Conservation (phyloP, 164 flowering plant species). For the Vitis vinifera region DNA sequence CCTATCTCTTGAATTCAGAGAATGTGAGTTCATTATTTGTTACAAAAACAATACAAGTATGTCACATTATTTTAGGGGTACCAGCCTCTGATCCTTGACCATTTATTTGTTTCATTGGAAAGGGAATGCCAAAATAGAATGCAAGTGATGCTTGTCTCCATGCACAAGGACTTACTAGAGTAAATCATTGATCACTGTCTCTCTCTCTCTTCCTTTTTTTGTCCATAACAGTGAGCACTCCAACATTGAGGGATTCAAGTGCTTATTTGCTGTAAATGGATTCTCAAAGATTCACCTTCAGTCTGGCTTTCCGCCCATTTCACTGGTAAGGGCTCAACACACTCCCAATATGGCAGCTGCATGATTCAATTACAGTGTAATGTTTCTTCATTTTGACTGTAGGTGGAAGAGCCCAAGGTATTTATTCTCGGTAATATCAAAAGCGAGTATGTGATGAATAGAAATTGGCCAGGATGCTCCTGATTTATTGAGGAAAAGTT, state of each 20-base stretch:
- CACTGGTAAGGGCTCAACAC: slow-evolving; percentile 44
- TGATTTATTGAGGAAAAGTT: slow-evolving; percentile 3
- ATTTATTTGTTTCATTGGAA: too few species aligned
- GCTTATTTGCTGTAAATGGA: slow-evolving; percentile 61
- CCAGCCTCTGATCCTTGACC: too few species aligned
- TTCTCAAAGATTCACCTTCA: slow-evolving; percentile 59
- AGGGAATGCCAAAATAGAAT: too few species aligned
- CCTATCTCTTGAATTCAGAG: too few species aligned
- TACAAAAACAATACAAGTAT: too few species aligned
- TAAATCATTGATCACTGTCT: not conserved
- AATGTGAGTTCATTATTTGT: too few species aligned
- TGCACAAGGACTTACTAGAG: not conserved
- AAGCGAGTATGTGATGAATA: slow-evolving; percentile 25
- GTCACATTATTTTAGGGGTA: too few species aligned
- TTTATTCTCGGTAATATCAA: slow-evolving; percentile 62
- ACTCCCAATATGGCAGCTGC: not conserved
- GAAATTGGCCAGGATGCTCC: slow-evolving; percentile 78
- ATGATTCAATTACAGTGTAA: not conserved
- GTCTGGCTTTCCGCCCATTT: slow-evolving; percentile 53
- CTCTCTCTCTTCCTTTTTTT: not conserved
- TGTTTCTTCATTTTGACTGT: slow-evolving; percentile 15
- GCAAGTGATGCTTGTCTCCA: not conserved
- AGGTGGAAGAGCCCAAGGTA: slow-evolving; percentile 77
- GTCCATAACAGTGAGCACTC: slow-evolving; percentile 62
- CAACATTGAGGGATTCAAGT: slow-evolving; percentile 63